Conservation (phyloP, 345 rosid genomes). For the Boechera stricta region DNA sequence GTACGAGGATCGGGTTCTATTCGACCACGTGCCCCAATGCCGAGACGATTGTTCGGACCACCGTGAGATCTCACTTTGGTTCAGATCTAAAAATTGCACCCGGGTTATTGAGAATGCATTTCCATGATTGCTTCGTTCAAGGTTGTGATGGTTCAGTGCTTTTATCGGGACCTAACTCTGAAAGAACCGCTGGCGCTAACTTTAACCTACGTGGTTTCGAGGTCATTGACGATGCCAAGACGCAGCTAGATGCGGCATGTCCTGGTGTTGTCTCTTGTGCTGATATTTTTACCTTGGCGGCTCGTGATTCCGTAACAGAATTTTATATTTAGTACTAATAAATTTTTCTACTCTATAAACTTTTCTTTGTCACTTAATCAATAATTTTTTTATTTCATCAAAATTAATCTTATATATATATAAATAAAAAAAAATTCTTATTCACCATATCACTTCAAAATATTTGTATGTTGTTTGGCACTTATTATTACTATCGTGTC, state of each 20-base stretch:
- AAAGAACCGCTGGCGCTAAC: slow-evolving; percentile 52
- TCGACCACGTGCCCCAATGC: slow-evolving; percentile 47
- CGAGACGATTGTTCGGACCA: slow-evolving; percentile 44
- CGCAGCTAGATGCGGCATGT: slow-evolving; percentile 48
- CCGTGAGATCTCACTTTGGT: slow-evolving; percentile 42
- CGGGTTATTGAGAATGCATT: slow-evolving; percentile 52
- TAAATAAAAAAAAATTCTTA: not conserved
- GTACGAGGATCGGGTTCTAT: slow-evolving; percentile 54
- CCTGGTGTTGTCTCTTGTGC: slow-evolving; percentile 62
- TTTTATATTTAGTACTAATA: too few species aligned
- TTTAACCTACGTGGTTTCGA: slow-evolving; percentile 46
- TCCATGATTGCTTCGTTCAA: slow-evolving; percentile 55
- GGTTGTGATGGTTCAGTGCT: slow-evolving; percentile 63
- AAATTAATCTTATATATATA: too few species aligned
- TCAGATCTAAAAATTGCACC: slow-evolving; percentile 48
- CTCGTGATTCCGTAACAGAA: slow-evolving; percentile 46
- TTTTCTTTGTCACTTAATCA: too few species aligned
- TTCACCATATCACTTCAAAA: not conserved
- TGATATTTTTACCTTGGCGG: slow-evolving; percentile 52
- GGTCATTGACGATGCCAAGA: slow-evolving; percentile 39
- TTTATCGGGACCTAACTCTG: slow-evolving; percentile 46
- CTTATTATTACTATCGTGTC: not conserved
- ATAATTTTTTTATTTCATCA: too few species aligned
- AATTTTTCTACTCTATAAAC: too few species aligned
- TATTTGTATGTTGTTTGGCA: not conserved